Evolutionary conservation across 2,329 filamentous ascomycete species (phyloP), one percentile per base, ranked within the genome.

Genomic region (Colletotrichum simmondsii): DNA sequence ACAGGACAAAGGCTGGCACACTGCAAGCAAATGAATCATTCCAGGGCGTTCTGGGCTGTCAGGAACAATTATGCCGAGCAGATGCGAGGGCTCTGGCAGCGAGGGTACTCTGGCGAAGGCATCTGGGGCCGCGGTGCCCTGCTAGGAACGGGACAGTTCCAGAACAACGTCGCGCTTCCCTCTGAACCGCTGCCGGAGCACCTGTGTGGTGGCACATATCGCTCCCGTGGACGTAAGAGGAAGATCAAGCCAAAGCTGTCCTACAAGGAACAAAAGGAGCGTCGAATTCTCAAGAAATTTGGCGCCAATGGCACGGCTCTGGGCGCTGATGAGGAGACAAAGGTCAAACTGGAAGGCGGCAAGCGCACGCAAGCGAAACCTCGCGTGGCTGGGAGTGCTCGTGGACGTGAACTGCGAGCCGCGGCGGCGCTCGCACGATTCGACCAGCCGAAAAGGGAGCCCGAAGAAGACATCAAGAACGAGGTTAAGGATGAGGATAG

Each of bases 11-110:
- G 87, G 78, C 85, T 97, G 35, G 94, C 94, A 3, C 94, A 97
- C 81, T 95, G 93, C 86, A 93, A 94, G 81, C 92, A 97, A 80
- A 97, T 97, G 95, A 97, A 97, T 80, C 95, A 97, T 80, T 93
- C 91, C 2, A 88, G 90, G 68, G 91, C 90, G 2, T 97, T 97
- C 78, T 97, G 95, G 94, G 88, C 89, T 11, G 92, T 95, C 22
- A 87, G 94, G 59, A 93, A 97, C 80, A 83, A 86, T 54, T 97
- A 93, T 78, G 92, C 93, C 1, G 87, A 86, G 10, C 89, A 94
- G 68, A 91, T 97, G 89, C 89, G 91, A 74, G 86, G 76, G 1
- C 84, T 97, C 1, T 97, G 94, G 93, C 81, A 81, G 1, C 89
- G 87, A 68, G 87, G 87, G 1, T 97, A 97, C 79, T 92, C 90